phyloP scores from a whole-genome alignment of 2,329 filamentous ascomycete genomes.

The Alternaria viburni region DNA sequence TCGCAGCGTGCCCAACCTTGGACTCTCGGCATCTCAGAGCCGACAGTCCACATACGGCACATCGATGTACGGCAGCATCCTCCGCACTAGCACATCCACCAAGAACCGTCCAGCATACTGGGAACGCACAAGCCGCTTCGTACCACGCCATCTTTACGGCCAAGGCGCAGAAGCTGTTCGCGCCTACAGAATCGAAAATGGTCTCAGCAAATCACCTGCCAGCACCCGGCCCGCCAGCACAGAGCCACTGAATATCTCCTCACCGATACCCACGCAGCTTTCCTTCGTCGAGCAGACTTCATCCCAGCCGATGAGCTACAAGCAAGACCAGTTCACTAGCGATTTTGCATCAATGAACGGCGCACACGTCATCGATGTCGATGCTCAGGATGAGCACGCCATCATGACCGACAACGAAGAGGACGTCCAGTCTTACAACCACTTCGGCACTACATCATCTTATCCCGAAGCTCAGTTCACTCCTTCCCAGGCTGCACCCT shows the following conservation, averaged over 20 bases:
- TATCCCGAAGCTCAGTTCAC: not conserved
- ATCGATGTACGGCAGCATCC: conserved; percentile 23
- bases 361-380: conserved; percentile 14
- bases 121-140: conserved; percentile 41
- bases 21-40: conserved; percentile 17
- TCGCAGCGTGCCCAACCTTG: conserved; percentile 34
- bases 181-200: conserved; percentile 30
- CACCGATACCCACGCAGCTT: conserved; percentile 30
- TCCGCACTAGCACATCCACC: conserved; percentile 11
- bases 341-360: conserved; percentile 14
- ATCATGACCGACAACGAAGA: conserved; percentile 17
- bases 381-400: conserved; percentile 15
- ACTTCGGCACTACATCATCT: conserved; percentile 1
- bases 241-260: conserved; percentile 30
- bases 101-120: conserved; percentile 39
- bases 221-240: conserved; percentile 20
- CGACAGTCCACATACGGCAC: conserved; percentile 19
- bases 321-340: conserved; percentile 14
- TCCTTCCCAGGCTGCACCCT: not conserved
- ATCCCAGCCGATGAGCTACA: conserved; percentile 8
- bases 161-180: conserved; percentile 40
- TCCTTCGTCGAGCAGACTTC: conserved; percentile 22
- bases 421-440: conserved; percentile 11
- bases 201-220: conserved; percentile 21
- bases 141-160: conserved; percentile 45